Evolutionary conservation across 768 basidiomycete species (phyloP).

Genomic region (Boletus sp.): DNA sequence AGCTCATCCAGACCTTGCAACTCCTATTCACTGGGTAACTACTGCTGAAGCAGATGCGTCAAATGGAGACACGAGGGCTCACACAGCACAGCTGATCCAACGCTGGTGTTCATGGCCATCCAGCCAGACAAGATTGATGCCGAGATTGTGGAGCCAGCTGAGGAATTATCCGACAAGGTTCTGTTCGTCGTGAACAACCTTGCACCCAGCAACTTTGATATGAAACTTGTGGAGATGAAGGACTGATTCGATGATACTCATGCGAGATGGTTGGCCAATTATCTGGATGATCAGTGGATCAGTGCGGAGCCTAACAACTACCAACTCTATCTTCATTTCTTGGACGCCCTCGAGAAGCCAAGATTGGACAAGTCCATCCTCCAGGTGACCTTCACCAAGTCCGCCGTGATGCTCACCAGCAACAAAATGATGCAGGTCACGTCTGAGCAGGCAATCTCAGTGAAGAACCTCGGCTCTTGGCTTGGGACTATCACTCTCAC

Average conservation of each 20-base stretch:
- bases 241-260: conserved; percentile 80
- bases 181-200: conserved; percentile 98
- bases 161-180: conserved; percentile 89
- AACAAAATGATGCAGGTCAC: conserved; percentile 86
- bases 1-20: conserved; percentile 76
- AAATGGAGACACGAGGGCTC: conserved; percentile 39
- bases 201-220: conserved; percentile 88
- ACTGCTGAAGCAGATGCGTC: conserved; percentile 47
- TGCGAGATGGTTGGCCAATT: conserved; percentile 96
- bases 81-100: conserved; percentile 39
- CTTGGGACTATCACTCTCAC: conserved; percentile 92
- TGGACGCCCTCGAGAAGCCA: conserved; percentile 77
- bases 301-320: conserved; percentile 98
- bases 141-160: conserved; percentile 67
- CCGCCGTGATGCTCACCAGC: conserved; percentile 81
- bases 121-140: conserved; percentile 64
- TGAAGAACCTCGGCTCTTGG: conserved; percentile 97
- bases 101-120: conserved; percentile 73
- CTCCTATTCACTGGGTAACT: conserved; percentile 69
- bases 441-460: conserved; percentile 75
- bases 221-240: conserved; percentile 83
- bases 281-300: conserved; percentile 93
- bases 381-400: conserved; percentile 93
- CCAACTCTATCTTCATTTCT: conserved; percentile 87
- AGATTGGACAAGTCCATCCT: conserved; percentile 72